Conservation (phyloP, 257 asterid genomes). For the Mitragyna speciosa region DNA sequence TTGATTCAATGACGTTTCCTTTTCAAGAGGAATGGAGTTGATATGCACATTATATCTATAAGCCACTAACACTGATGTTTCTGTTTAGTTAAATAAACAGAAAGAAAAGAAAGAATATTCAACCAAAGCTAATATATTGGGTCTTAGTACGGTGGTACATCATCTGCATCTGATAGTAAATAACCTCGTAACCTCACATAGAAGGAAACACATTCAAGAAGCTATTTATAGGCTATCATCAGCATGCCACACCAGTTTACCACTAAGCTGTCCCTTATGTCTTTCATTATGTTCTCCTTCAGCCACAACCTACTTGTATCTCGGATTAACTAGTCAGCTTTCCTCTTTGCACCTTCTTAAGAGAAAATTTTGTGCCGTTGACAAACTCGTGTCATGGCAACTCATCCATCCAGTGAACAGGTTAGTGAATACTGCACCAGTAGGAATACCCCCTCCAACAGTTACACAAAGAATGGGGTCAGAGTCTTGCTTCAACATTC, state of each 20-base stretch:
- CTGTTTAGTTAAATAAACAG: too few species aligned
- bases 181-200: not conserved
- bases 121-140: not conserved
- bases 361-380: not conserved
- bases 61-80: too few species aligned
- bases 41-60: too few species aligned
- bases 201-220: not conserved
- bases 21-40: too few species aligned
- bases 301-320: not conserved
- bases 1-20: too few species aligned
- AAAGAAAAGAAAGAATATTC: not conserved
- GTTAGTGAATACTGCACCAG: not conserved
- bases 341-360: not conserved
- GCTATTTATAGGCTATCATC: not conserved
- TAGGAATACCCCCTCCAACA: not conserved
- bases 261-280: not conserved
- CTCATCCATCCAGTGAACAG: not conserved
- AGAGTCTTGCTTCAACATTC: not conserved
- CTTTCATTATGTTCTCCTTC: constrained; percentile 1
- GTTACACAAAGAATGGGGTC: not conserved
- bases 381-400: not conserved
- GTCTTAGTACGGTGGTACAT: not conserved
- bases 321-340: not conserved
- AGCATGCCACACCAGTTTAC: not conserved
- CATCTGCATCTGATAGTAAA: not conserved